A percentile compares a stretch with the other conserved stretches of the same genome.
These are phyloP conservation scores for Xylaria sp. DNA, from an alignment of 2,329 filamentous ascomycete genomes.

Conservation along the genomic window DNA sequence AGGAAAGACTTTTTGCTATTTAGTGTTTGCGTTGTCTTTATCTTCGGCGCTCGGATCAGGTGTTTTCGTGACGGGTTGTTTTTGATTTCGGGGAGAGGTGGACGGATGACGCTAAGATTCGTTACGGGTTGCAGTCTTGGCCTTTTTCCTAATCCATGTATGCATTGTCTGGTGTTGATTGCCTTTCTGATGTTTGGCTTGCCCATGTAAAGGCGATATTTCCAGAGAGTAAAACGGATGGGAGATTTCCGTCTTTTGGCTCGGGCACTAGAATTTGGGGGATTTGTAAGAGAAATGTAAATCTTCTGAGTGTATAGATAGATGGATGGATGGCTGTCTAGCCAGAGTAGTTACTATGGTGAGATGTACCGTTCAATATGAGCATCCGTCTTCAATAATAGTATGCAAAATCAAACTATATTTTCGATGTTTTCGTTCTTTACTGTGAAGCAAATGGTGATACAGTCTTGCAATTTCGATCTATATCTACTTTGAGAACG, in stretches of 20 bases:
- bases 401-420: background rate
- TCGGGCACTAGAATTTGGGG: background rate
- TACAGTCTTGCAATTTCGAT: background rate
- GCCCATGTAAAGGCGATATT: background rate
- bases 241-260: background rate
- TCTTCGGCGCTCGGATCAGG: background rate
- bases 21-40: conserved; percentile 7
- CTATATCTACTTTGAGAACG: background rate
- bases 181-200: background rate
- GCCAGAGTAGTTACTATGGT: background rate
- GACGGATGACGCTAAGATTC: conserved; percentile 11
- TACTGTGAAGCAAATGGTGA: background rate
- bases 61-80: conserved; percentile 10
- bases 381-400: conserved; percentile 9
- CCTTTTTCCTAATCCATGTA: background rate
- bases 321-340: conserved; percentile 18
- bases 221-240: background rate
- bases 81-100: conserved; percentile 3
- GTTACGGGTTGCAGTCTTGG: conserved; percentile 11
- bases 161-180: conserved; percentile 34
- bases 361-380: background rate
- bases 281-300: background rate
- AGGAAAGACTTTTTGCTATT: conserved; percentile 13
- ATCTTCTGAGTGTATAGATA: conserved; percentile 12
- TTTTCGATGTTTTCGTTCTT: background rate